Base-by-base conservation (phyloP, 2,329 filamentous ascomycete genomes). In the Fusarium sp. region DNA sequence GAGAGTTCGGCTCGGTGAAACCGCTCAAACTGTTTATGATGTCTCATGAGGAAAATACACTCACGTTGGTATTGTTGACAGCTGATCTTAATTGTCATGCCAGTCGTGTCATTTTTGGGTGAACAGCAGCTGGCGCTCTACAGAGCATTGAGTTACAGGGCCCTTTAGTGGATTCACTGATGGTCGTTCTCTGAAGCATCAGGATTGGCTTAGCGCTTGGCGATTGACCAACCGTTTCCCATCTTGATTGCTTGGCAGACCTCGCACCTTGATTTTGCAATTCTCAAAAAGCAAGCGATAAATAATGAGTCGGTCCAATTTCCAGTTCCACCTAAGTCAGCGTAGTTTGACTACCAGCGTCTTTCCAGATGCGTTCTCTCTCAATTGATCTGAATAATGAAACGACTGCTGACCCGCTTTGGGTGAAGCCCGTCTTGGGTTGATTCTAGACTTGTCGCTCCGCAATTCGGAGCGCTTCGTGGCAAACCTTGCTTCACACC, bases 291-390 rank as follows among this genome's bases (percentile, higher is more conserved):
- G n/a, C n/a, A n/a, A n/a, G n/a, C n/a, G n/a, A n/a, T n/a, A n/a
- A n/a, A n/a, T n/a, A 15, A 30, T 15, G 6, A 18, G 8, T 15
- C 13, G 2, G 8, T 28, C 28, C 4, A n/a, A 15, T n/a, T 6
- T 48, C 45, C 10, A 30, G 22, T 13, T 12, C 10, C 7, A n/a
- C 5, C 28, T 16, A 5, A 4, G 3, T 12, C 14, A 8, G 2
- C 14, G 2, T 14, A 9, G 4, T 3, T 16, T 3, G 9, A 6
- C 9, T 14, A 28, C 26, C 9, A 28, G 9, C 9, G 6, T 47
- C 5, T 13, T 11, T 3, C 5, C 3, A 6, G 7, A 5, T 7
- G 14, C 2, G 11, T n/a, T 5, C 0, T 20, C 0, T 20, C 24
- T 22, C 13, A 28, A 30, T 3, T 13, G 0, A 18, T n/a, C 15